Conservation (phyloP, 2,329 filamentous ascomycete species). For the Cladophialophora immunda region DNA sequence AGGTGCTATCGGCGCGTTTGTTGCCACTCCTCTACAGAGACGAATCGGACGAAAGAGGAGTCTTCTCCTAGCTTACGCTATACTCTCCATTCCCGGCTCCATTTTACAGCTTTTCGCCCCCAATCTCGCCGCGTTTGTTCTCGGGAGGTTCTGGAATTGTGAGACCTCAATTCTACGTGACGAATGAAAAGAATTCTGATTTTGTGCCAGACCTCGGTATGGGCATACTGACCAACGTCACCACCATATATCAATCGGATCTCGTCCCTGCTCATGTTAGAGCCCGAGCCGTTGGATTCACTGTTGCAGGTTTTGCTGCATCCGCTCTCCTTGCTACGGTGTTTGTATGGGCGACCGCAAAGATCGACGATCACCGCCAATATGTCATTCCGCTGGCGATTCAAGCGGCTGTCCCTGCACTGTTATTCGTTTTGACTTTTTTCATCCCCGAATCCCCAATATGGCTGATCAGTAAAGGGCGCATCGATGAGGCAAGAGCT, state of each 20-base stretch:
- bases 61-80: constrained; percentile 47
- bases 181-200: background rate
- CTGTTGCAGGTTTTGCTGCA: constrained; percentile 33
- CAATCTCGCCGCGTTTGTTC: constrained; percentile 46
- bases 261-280: constrained; percentile 47
- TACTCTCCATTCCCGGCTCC: constrained; percentile 43
- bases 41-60: constrained; percentile 48
- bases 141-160: constrained; percentile 46
- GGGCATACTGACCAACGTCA: constrained; percentile 24
- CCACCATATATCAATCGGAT: constrained; percentile 50
- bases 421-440: constrained; percentile 45
- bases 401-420: constrained; percentile 46
- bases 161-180: background rate
- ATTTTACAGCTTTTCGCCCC: constrained; percentile 50
- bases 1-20: constrained; percentile 45
- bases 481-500: constrained; percentile 43
- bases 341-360: constrained; percentile 46
- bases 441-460: constrained; percentile 48
- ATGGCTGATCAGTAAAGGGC: constrained; percentile 47
- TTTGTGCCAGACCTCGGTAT: constrained; percentile 6
- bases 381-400: constrained; percentile 49
- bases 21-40: constrained; percentile 46
- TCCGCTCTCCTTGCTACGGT: constrained; percentile 47
- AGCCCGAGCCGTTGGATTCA: constrained; percentile 42
- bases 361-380: constrained; percentile 39